Evolutionary conservation across 2,329 filamentous ascomycete genomes (phyloP).

Genomic region (Akanthomyces uredinophilus): DNA sequence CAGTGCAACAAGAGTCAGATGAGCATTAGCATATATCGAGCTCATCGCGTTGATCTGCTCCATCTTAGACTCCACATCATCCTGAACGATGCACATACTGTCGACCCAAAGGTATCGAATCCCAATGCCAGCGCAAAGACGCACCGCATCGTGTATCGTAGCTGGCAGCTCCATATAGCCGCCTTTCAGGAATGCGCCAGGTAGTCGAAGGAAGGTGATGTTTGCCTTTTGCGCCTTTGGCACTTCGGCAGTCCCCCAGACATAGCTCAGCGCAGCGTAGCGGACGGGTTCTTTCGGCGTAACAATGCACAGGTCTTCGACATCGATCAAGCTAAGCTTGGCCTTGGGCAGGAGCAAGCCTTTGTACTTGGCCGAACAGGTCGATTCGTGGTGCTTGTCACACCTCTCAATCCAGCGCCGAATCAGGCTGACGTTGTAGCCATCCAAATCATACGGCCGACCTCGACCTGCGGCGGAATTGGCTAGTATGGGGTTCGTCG

Average conservation of each 20-base stretch:
- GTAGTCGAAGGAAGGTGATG: background rate
- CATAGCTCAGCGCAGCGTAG: constrained; percentile 14
- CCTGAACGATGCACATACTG: constrained; percentile 14
- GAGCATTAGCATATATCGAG: constrained; percentile 9
- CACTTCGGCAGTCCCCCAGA: constrained; percentile 2
- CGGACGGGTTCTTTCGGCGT: constrained; percentile 9
- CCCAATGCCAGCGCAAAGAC: constrained; percentile 9
- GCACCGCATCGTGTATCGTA: constrained; percentile 13
- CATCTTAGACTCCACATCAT: constrained; percentile 9
- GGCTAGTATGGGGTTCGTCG: background rate
- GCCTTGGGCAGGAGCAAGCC: background rate
- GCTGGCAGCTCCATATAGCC: constrained; percentile 4
- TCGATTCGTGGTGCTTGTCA: constrained; percentile 9
- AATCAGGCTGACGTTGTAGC: constrained; percentile 4
- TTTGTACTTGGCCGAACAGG: background rate
- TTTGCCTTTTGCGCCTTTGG: constrained; percentile 4
- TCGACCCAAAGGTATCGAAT: constrained; percentile 17
- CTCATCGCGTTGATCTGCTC: constrained; percentile 15
- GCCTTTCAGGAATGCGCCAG: constrained; percentile 2
- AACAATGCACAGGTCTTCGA: constrained; percentile 13
- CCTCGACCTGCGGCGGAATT: background rate
- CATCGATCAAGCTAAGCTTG: constrained; percentile 11
- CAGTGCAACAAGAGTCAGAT: constrained; percentile 9
- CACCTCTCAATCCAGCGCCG: constrained; percentile 12
- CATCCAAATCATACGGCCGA: constrained; percentile 5